Evolutionary conservation across 371 early-diverging fungal species (phyloP).

Genomic region (Dentiscutata heterogama): DNA sequence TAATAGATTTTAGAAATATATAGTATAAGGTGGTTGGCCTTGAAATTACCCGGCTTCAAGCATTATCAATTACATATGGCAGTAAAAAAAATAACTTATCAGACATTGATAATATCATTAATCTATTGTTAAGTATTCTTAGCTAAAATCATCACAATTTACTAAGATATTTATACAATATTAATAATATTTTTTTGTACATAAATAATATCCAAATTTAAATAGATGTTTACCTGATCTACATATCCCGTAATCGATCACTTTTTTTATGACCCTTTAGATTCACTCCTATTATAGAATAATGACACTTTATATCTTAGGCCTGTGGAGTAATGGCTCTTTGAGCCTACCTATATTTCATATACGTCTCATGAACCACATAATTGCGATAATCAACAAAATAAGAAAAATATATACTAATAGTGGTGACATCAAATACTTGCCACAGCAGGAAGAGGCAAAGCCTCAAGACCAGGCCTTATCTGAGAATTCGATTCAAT

Average conservation of each 20-base stretch:
- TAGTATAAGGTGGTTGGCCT: slow-evolving; percentile 34
- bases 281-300: too few relatives aligned
- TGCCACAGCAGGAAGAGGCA: too few relatives aligned
- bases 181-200: neutral
- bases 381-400: too few relatives aligned
- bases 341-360: too few relatives aligned
- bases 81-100: slow-evolving; percentile 12
- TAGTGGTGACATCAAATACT: too few relatives aligned
- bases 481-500: too few relatives aligned
- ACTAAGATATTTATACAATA: neutral
- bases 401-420: too few relatives aligned
- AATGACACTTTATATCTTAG: too few relatives aligned
- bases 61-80: slow-evolving; percentile 2
- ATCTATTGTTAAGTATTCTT: slow-evolving; percentile 20
- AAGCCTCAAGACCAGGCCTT: too few relatives aligned
- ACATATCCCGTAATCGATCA: neutral
- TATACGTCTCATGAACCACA: too few relatives aligned
- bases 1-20: slow-evolving; percentile 38
- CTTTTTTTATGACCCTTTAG: too few relatives aligned
- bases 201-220: neutral
- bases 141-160: neutral
- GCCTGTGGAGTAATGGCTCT: too few relatives aligned
- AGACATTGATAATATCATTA: slow-evolving; percentile 4
- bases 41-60: slow-evolving; percentile 27
- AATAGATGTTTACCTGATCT: neutral